Conservation (phyloP, 768 basidiomycete species). For the Tremella fuciformis region DNA sequence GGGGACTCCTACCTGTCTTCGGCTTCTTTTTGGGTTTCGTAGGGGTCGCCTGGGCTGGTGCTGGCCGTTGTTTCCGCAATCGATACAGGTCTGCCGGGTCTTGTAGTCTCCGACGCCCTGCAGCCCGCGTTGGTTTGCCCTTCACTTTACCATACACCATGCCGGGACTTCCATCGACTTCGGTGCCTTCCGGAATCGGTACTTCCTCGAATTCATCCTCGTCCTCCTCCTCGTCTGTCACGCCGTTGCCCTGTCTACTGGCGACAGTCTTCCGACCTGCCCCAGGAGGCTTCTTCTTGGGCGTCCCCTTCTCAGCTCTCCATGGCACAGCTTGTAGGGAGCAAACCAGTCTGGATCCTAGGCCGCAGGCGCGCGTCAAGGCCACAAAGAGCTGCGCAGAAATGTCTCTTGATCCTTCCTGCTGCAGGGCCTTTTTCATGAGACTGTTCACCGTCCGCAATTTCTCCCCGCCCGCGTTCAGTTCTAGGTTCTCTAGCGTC, state of each 20-base stretch:
- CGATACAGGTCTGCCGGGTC: slow-evolving; percentile 45
- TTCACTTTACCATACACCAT: slow-evolving; percentile 27
- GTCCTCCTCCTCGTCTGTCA: slow-evolving; percentile 35
- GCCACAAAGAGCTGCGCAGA: slow-evolving; percentile 89
- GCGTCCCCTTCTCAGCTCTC: slow-evolving; percentile 58
- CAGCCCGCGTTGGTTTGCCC: slow-evolving; percentile 27
- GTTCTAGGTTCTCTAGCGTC: slow-evolving; percentile 34
- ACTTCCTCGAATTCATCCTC: slow-evolving; percentile 44
- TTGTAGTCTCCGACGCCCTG: slow-evolving; percentile 28
- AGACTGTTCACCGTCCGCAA: slow-evolving; percentile 77
- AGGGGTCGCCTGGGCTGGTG: slow-evolving; percentile 45
- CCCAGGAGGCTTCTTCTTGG: slow-evolving; percentile 36
- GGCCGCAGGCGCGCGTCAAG: slow-evolving; percentile 75
- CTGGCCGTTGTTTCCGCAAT: slow-evolving; percentile 57
- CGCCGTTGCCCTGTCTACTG: slow-evolving; percentile 38
- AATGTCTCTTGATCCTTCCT: slow-evolving; percentile 74
- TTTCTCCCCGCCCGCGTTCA: slow-evolving; percentile 61
- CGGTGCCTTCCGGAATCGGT: slow-evolving; percentile 31
- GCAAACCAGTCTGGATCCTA: slow-evolving; percentile 81
- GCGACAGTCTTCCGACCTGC: slow-evolving; percentile 31
- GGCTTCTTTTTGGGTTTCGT: slow-evolving; percentile 36
- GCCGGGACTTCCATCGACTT: slow-evolving; percentile 26
- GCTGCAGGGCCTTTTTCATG: slow-evolving; percentile 87
- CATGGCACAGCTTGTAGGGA: slow-evolving; percentile 91
- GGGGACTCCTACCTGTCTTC: slow-evolving; percentile 30